These are phyloP conservation scores for Fusarium solani-melongenae DNA, from an alignment of 2,329 filamentous ascomycete genomes.

Conservation along the genomic window DNA sequence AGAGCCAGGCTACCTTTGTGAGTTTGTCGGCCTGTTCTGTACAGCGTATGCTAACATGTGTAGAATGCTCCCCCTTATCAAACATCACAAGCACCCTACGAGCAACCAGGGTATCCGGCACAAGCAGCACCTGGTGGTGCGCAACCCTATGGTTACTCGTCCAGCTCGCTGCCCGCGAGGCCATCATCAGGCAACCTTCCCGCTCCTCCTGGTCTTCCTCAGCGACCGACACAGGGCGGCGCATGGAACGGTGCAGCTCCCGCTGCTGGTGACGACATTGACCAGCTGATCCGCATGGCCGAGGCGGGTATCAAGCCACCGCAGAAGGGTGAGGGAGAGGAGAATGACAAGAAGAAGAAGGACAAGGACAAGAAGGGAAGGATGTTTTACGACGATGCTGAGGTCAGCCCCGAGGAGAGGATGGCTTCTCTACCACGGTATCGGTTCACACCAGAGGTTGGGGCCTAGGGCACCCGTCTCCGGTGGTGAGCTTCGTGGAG, in stretches of 20 bases:
- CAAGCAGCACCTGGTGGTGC: constrained; percentile 36
- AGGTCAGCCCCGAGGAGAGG: constrained; percentile 87
- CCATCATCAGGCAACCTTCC: constrained; percentile 53
- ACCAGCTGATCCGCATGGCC: constrained; percentile 72
- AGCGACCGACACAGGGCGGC: constrained; percentile 54
- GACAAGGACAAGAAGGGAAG: constrained; percentile 74
- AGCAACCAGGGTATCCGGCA: constrained; percentile 40
- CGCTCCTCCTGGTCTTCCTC: constrained; percentile 56
- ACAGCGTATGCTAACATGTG: constrained; percentile 45
- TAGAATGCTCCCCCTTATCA: constrained; percentile 53
- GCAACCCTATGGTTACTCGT: constrained; percentile 49
- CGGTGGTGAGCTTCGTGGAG: neutral
- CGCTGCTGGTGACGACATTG: constrained; percentile 68
- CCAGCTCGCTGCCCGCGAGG: constrained; percentile 58
- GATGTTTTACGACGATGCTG: constrained; percentile 85
- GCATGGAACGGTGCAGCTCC: constrained; percentile 41
- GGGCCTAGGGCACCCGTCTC: constrained; percentile 20
- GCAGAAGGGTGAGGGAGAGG: constrained; percentile 53
- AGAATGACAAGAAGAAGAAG: constrained; percentile 72
- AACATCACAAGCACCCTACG: constrained; percentile 28
- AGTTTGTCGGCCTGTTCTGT: constrained; percentile 47
- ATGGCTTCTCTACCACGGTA: constrained; percentile 85
- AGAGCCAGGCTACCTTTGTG: constrained; percentile 68
- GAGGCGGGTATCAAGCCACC: constrained; percentile 68
- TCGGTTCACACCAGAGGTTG: constrained; percentile 60